Conservation (phyloP, 192 early-diverging fungal species). For the Phycomyces nitens region DNA sequence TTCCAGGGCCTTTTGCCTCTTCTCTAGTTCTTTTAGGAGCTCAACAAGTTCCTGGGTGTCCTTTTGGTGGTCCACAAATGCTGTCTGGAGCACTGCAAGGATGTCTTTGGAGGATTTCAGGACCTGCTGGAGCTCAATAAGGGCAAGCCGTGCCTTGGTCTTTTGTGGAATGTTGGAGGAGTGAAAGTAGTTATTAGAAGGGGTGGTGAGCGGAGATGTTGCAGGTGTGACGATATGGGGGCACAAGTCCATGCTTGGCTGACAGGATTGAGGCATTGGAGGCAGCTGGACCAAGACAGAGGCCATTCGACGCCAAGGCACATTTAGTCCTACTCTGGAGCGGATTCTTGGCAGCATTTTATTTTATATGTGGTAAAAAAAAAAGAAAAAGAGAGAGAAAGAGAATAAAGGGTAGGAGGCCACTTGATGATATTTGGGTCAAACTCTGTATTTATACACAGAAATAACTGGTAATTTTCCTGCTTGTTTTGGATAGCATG, state of each 20-base stretch:
- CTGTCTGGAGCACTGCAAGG: conserved; percentile 3
- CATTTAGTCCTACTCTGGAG: neutral
- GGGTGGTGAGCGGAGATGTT: conserved; percentile 20
- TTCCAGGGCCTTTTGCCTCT: too few species aligned
- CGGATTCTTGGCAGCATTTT: neutral
- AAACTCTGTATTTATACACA: too few species aligned
- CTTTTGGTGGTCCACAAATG: neutral
- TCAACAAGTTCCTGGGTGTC: too few species aligned
- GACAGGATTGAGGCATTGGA: conserved; percentile 1
- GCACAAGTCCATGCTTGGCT: neutral
- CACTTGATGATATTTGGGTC: neutral
- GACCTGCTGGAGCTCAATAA: conserved; percentile 15
- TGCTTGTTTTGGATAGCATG: too few species aligned
- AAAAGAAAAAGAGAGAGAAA: neutral
- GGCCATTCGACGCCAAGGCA: conserved; percentile 11
- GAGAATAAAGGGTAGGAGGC: neutral
- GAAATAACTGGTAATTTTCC: too few species aligned
- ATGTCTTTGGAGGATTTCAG: conserved; percentile 10
- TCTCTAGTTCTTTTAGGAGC: too few species aligned
- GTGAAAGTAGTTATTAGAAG: conserved; percentile 35
- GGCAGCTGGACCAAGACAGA: conserved; percentile 15
- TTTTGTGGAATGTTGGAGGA: conserved; percentile 24
- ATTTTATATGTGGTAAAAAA: neutral
- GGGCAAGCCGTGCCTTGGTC: conserved; percentile 13
- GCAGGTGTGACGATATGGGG: conserved; percentile 22